Base-by-base conservation (phyloP, 1,139 yeast genomes). In the Geotrichum aggregatum region DNA sequence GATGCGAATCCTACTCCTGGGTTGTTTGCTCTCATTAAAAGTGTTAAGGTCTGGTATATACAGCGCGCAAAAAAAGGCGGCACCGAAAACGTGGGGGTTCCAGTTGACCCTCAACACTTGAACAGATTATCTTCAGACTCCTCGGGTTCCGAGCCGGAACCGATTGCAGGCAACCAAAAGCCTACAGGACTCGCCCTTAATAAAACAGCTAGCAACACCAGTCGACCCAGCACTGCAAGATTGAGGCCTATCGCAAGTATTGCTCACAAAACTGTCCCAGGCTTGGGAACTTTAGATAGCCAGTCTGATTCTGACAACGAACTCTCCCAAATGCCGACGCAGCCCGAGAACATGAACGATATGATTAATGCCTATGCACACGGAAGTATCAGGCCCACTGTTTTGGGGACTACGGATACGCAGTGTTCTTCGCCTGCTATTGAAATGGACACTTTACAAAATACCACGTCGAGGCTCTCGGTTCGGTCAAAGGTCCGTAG, bases 291-390 rank as follows among this genome's bases (percentile, higher is more conserved):
- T 16, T 24, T 50, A 5, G 33, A 38, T 10, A 19, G 30, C 36
- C 28, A 38, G 11, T n/a, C 11, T 16, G 44, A 41, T 22, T n/a
- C 19, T 3, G 44, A 40, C 30, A n/a, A 18, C 2, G 44, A 28
- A 6, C 18, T 18, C n/a, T 10, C 11, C 8, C 10, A 5, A 30
- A 18, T n/a, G 21, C 13, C 44, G 7, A 11, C 34, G 16, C 41
- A 7, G 16, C 11, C 49, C 3, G 52, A 50, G 18, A 50, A 40
- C 24, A 44, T 50, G 3, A 44, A 16, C 35, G 52, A 50, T 36
- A 43, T 50, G 11, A 50, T 50, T 38, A 35, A 50, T 16, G 49
- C 52, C 8, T 50, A 50, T 31, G 24, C 44, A 2, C 34, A 41
- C 6, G 19, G 24, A 14, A 41, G 14, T 26, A 3, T 28, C 13